Conservation (phyloP, 352 stramenopile species). For the Pythium volutum region DNA sequence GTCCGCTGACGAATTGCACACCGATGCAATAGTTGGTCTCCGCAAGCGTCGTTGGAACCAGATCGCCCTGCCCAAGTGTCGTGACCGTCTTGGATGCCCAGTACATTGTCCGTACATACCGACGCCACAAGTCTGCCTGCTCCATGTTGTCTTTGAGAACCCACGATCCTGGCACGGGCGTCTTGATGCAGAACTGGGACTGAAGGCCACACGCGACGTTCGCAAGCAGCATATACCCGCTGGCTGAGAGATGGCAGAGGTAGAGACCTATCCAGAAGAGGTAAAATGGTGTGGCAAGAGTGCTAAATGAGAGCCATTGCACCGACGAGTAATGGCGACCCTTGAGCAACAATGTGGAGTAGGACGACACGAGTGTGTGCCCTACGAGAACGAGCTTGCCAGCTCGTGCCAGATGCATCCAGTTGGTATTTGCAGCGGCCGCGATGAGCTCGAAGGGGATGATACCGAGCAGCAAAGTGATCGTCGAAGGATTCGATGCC, state of each 20-base stretch:
- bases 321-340: conserved; percentile 18
- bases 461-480: not conserved
- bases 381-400: conserved; percentile 9
- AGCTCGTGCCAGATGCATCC: conserved; percentile 21
- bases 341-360: conserved; percentile 21
- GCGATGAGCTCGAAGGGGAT: conserved; percentile 13
- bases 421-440: conserved; percentile 10
- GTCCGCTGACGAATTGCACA: conserved; percentile 54
- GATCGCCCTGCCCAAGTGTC: conserved; percentile 63
- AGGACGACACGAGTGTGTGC: conserved; percentile 1
- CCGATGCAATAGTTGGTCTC: conserved; percentile 69
- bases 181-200: conserved; percentile 25
- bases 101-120: conserved; percentile 59
- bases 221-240: conserved; percentile 58
- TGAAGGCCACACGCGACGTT: conserved; percentile 27
- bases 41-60: conserved; percentile 47
- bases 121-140: conserved; percentile 32
- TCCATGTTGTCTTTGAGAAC: conserved; percentile 62
- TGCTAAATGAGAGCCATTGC: conserved; percentile 46
- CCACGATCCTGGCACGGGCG: conserved; percentile 40
- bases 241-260: conserved; percentile 49
- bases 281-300: conserved; percentile 37
- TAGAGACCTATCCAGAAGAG: conserved; percentile 54
- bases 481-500: not conserved
- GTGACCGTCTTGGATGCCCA: conserved; percentile 71